These are phyloP conservation scores for Dactylellina parvicollis DNA, from an alignment of 2,329 filamentous ascomycete species.

Conservation along the genomic window DNA sequence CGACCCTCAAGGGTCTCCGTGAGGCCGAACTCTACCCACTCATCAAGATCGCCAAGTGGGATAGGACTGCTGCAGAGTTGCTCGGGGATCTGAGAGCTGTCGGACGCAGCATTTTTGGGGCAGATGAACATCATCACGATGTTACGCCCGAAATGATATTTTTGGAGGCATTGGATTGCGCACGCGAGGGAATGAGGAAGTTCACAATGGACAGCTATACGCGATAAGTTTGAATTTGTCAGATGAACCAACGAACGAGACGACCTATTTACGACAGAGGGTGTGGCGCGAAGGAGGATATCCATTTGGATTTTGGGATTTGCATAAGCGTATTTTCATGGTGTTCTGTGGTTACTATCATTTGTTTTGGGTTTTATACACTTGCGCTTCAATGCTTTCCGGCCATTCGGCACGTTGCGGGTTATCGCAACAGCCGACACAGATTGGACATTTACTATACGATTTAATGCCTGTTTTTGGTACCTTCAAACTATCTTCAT, in stretches of 20 bases:
- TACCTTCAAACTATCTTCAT: neutral
- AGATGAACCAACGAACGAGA: neutral
- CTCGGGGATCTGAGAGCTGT: constrained; percentile 37
- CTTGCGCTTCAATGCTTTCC: neutral
- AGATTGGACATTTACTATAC: neutral
- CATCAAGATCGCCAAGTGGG: constrained; percentile 49
- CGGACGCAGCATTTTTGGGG: constrained; percentile 46
- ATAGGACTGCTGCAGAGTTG: constrained; percentile 35
- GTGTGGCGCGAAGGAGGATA: constrained; percentile 6
- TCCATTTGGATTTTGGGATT: neutral
- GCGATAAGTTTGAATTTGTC: constrained; percentile 6
- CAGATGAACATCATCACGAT: constrained; percentile 50
- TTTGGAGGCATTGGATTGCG: constrained; percentile 31
- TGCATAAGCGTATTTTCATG: neutral
- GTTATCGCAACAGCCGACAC: neutral
- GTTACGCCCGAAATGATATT: constrained; percentile 48
- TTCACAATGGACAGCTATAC: constrained; percentile 51
- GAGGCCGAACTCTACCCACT: constrained; percentile 50
- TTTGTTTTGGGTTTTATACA: constrained; percentile 4
- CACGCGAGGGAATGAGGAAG: constrained; percentile 39
- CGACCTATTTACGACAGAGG: constrained; percentile 22
- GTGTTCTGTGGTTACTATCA: constrained; percentile 3
- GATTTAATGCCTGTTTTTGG: neutral
- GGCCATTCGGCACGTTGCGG: neutral
- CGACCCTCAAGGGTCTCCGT: constrained; percentile 47